Conservation (phyloP, 805 yeast genomes). For the Candida gorgasii region DNA sequence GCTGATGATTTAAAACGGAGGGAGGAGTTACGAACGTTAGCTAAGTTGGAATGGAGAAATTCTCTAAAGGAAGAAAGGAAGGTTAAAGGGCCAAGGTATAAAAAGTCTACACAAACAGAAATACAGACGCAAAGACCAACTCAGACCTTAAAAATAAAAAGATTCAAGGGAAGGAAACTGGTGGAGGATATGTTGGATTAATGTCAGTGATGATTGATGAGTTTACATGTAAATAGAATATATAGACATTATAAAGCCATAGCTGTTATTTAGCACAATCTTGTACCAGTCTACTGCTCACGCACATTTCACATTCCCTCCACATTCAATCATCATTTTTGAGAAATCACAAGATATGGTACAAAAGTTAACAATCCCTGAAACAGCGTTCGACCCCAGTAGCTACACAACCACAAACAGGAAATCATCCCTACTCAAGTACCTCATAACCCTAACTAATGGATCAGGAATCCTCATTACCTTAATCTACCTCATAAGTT, state of each 20-base stretch:
- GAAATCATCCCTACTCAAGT: constrained; percentile 25
- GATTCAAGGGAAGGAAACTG: neutral
- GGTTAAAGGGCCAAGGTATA: neutral
- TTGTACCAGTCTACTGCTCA: neutral
- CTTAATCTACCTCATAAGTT: constrained; percentile 32
- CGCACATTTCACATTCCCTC: too few relatives aligned
- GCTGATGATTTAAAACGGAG: constrained; percentile 46
- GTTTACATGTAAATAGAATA: neutral
- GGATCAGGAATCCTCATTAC: constrained; percentile 34
- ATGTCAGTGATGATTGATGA: constrained; percentile 3
- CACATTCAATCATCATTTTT: too few relatives aligned
- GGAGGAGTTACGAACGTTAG: constrained; percentile 41
- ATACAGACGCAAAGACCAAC: too few relatives aligned
- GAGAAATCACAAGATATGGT: constrained; percentile 14
- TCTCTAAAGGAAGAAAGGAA: neutral
- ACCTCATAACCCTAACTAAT: constrained; percentile 31
- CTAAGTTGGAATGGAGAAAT: constrained; percentile 3
- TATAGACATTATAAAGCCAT: neutral
- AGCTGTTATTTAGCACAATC: neutral
- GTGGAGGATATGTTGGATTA: constrained; percentile 5
- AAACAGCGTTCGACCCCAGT: constrained; percentile 37
- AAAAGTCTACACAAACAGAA: neutral
- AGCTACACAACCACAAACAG: constrained; percentile 21
- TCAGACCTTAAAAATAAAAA: neutral
- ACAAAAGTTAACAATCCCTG: constrained; percentile 42